A percentile compares a stretch with the other conserved stretches of the same genome.
These are phyloP conservation scores for Casuarina cunninghamiana DNA, from an alignment of 306 rosid species.

Conservation along the genomic window DNA sequence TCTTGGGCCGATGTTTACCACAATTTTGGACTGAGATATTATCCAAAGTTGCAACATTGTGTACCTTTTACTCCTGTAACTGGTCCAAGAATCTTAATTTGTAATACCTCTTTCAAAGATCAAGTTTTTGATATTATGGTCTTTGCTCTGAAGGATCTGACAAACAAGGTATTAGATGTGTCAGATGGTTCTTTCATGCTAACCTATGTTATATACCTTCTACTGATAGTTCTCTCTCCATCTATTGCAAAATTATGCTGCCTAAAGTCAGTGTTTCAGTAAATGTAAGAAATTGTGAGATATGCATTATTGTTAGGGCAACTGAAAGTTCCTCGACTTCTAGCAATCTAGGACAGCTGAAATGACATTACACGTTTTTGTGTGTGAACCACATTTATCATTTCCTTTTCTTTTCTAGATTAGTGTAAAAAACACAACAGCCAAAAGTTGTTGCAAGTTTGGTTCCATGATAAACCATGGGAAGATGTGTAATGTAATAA, in stretches of 20 bases:
- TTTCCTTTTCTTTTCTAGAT: neutral
- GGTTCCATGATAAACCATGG: no score
- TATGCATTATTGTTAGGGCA: neutral
- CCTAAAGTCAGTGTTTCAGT: neutral
- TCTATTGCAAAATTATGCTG: conserved; percentile 3
- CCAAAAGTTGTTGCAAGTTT: no score
- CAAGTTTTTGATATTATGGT: conserved; percentile 62
- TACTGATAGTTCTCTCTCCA: neutral
- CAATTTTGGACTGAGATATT: conserved; percentile 67
- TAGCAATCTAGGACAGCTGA: neutral
- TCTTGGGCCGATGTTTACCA: conserved; percentile 95
- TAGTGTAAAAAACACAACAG: neutral
- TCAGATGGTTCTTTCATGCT: neutral
- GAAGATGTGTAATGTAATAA: no score
- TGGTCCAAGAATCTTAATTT: conserved; percentile 82
- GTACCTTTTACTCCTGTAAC: conserved; percentile 96
- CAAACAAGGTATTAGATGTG: conserved; percentile 53
- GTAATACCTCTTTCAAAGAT: conserved; percentile 57
- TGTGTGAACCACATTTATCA: neutral
- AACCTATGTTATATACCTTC: neutral
- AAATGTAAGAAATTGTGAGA: neutral
- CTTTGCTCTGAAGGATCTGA: conserved; percentile 69
- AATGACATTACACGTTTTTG: neutral
- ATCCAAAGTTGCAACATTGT: conserved; percentile 80
- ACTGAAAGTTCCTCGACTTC: neutral